Percentiles rank a stretch among this genome's conserved stretches.
Conservation (phyloP, 2,329 filamentous ascomycete species). For the Pseudocercospora vitis region DNA sequence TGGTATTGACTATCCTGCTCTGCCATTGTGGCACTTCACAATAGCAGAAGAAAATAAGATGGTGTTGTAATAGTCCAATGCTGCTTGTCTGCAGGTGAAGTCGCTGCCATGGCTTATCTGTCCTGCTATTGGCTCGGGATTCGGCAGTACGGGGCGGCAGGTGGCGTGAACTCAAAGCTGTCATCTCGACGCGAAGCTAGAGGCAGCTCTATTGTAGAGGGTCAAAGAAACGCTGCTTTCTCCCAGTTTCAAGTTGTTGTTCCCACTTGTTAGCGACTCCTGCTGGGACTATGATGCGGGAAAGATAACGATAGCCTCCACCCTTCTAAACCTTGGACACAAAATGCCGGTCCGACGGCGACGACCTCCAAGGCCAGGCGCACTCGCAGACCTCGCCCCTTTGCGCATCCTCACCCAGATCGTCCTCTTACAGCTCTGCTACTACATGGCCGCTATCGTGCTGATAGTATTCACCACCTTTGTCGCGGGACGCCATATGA, state of each 20-base stretch:
- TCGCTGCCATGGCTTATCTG: neutral
- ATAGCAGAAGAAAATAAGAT: neutral
- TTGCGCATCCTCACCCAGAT: conserved; percentile 68
- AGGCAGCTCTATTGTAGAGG: neutral
- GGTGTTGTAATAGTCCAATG: conserved; percentile 4
- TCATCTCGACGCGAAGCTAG: neutral
- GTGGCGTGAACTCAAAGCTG: neutral
- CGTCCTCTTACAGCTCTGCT: conserved; percentile 61
- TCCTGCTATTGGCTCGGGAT: neutral
- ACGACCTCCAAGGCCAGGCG: conserved; percentile 64
- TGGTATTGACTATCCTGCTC: conserved; percentile 55
- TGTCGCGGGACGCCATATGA: conserved; percentile 62
- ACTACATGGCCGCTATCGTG: conserved; percentile 61
- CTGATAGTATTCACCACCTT: conserved; percentile 68
- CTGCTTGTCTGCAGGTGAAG: conserved; percentile 29
- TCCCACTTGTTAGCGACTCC: too few relatives aligned
- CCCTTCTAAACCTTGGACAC: neutral
- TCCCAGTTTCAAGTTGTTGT: too few relatives aligned
- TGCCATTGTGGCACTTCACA: conserved; percentile 47
- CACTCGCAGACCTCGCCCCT: conserved; percentile 65
- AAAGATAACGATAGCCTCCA: neutral
- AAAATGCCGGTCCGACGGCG: conserved; percentile 48
- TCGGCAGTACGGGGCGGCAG: neutral
- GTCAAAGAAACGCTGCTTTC: conserved; percentile 4
- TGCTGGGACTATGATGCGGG: neutral